Base-by-base conservation (phyloP, 2,329 filamentous ascomycete species). In the Colletotrichum sublineola region DNA sequence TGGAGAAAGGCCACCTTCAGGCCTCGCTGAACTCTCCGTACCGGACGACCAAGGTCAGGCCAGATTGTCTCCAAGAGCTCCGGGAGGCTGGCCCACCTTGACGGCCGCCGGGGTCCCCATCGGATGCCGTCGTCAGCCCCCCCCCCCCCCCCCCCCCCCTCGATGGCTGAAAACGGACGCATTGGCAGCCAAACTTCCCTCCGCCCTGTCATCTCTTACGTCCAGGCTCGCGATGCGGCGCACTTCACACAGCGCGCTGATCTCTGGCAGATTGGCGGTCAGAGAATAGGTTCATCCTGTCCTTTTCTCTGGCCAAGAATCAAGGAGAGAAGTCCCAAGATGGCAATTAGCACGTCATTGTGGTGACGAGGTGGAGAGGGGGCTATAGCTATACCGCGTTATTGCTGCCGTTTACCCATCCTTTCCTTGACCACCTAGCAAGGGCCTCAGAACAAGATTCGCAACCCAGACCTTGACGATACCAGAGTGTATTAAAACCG, bases 331-430 rank as follows among this genome's bases (percentile, higher is more conserved):
- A 42, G 20, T 15, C 8, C 55, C 20, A 60, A 60, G 40, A 64
- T 67, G 57, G 63, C 55, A 68, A 15, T 31, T 55, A 38, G 61
- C 60, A 71, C 70, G 70, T 73, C 70, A 73, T 73, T 48, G 31
- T n/a, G 44, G 44, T 60, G 70, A 60, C 61, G 60, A 63, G 48
- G 42, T 11, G 40, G 12, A 3, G 11, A 18, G 5, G 44, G 33
- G 64, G 48, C 56, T 66, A 70, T 70, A 73, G 46, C 61, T 56
- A 29, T 61, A 61, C 67, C 40, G 60, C 48, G 24, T 56, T 71
- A 73, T 73, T 48, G 56, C 36, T 29, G 12, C 29, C n/a, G 61
- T 53, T 42, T 31, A 11, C 31, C 18, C 53, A 11, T n/a, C 18
- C 44, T 50, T 24, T 67, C 31, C 42, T 48, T 36, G 38, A 33